A percentile compares a stretch with the other conserved stretches of the same genome.
Conservation (phyloP, 192 early-diverging fungal species). For the Coemansia biformis region DNA sequence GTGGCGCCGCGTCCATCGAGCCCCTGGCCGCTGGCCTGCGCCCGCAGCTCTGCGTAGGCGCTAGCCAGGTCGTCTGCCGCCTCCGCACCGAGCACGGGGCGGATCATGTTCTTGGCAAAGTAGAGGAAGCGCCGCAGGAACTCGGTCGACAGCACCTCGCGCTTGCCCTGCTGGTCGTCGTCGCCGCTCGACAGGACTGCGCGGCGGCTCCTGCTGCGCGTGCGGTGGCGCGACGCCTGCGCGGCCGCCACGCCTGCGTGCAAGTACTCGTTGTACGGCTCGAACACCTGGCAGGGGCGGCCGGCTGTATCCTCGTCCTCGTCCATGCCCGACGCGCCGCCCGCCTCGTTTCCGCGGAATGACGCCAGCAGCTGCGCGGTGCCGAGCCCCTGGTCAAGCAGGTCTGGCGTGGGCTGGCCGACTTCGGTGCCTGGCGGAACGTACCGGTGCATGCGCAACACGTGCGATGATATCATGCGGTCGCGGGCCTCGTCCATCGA, state of each 20-base stretch:
- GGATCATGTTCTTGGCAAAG: slow-evolving; percentile 83
- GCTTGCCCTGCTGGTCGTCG: slow-evolving; percentile 31
- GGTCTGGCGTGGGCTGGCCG: slow-evolving; percentile 56
- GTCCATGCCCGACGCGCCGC: slow-evolving; percentile 47
- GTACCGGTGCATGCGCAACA: slow-evolving; percentile 92
- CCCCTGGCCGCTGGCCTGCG: slow-evolving; percentile 56
- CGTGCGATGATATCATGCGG: slow-evolving; percentile 84
- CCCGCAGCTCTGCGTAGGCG: slow-evolving; percentile 79
- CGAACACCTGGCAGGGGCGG: slow-evolving; percentile 67
- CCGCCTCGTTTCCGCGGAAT: slow-evolving; percentile 24
- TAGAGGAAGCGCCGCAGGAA: slow-evolving; percentile 96
- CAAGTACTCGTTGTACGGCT: slow-evolving; percentile 80
- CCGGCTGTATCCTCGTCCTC: slow-evolving; percentile 45
- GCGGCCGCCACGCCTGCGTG: slow-evolving; percentile 67
- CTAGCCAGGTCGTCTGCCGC: slow-evolving; percentile 81
- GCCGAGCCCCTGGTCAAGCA: slow-evolving; percentile 40
- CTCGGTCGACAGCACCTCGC: slow-evolving; percentile 70
- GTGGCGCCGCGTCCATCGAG: too few species aligned
- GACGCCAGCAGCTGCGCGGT: slow-evolving; percentile 31
- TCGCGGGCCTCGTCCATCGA: slow-evolving; percentile 81
- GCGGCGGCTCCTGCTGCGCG: slow-evolving; percentile 27
- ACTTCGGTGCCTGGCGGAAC: slow-evolving; percentile 77
- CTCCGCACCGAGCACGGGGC: slow-evolving; percentile 73
- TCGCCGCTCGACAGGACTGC: slow-evolving; percentile 10
- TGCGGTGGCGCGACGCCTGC: slow-evolving; percentile 10